These are phyloP conservation scores for Beverwykella pulmonaria DNA, from an alignment of 495 filamentous ascomycete genomes.

Conservation along the genomic window DNA sequence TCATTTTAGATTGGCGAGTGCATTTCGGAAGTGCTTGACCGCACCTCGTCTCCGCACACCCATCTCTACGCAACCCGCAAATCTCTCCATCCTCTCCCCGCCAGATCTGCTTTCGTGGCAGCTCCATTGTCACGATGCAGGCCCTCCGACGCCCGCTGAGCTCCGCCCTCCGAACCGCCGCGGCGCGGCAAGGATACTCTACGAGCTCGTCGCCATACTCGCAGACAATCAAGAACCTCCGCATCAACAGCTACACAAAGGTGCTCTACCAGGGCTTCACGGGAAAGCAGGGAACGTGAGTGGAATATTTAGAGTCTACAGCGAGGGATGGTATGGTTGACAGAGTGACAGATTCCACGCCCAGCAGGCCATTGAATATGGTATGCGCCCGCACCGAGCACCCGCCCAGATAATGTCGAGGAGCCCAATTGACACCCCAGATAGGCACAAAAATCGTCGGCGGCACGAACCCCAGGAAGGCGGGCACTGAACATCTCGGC, in stretches of 20 bases:
- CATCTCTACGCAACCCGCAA: slow-evolving; percentile 11
- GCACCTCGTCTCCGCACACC: slow-evolving; percentile 14
- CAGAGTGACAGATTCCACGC: slow-evolving; percentile 80
- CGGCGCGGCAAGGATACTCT: slow-evolving; percentile 68
- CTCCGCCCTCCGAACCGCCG: slow-evolving; percentile 43
- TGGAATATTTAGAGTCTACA: slow-evolving; percentile 37
- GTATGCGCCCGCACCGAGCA: slow-evolving; percentile 55
- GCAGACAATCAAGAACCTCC: slow-evolving; percentile 83
- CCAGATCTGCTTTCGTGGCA: slow-evolving; percentile 32
- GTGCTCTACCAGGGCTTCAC: slow-evolving; percentile 98
- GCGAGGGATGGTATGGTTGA: slow-evolving; percentile 43
- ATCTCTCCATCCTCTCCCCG: slow-evolving; percentile 5
- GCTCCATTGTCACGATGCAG: slow-evolving; percentile 43
- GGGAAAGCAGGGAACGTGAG: slow-evolving; percentile 97
- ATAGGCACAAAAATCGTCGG: slow-evolving; percentile 95
- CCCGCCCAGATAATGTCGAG: slow-evolving; percentile 34
- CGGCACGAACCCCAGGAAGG: slow-evolving; percentile 99
- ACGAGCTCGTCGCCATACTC: slow-evolving; percentile 71
- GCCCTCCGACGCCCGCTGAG: slow-evolving; percentile 46
- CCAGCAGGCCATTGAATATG: slow-evolving; percentile 95
- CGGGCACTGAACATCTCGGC: slow-evolving; percentile 83
- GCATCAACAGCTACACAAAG: slow-evolving; percentile 88
- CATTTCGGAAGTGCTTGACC: neutral
- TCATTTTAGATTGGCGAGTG: slow-evolving; percentile 18
- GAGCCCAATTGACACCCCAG: slow-evolving; percentile 44